phyloP scores from a whole-genome alignment of 371 early-diverging fungal species.

The Catenaria anguillulae region DNA sequence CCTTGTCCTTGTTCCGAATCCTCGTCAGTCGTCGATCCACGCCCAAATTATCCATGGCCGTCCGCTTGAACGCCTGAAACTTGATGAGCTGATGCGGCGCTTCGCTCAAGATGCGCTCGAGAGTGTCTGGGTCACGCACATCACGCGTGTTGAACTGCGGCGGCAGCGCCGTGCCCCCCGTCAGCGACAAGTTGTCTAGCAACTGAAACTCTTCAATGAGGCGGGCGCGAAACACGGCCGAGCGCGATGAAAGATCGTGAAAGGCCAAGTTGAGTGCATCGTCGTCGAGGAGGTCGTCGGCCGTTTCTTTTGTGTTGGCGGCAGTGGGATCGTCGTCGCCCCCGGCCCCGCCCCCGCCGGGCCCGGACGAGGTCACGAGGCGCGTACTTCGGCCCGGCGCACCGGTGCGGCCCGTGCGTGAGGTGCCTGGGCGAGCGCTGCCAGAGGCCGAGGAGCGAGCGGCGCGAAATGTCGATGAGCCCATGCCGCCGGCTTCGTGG shows the following conservation, averaged over 20 bases:
- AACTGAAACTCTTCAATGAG: slow-evolving; percentile 14
- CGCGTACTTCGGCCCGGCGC: too few relatives aligned
- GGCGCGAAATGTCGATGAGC: too few relatives aligned
- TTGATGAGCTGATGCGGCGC: slow-evolving; percentile 13
- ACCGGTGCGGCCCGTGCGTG: too few relatives aligned
- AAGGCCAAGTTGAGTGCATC: slow-evolving; percentile 6
- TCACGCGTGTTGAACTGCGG: slow-evolving; percentile 6
- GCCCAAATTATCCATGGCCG: not conserved
- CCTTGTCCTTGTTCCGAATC: slow-evolving; percentile 5
- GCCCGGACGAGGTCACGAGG: too few relatives aligned
- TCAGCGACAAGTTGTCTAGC: slow-evolving; percentile 9
- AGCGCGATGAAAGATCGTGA: slow-evolving; percentile 10
- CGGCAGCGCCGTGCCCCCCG: not conserved
- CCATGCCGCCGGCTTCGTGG: too few relatives aligned
- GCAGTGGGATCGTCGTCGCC: too few relatives aligned
- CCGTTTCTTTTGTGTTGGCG: too few relatives aligned
- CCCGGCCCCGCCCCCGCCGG: too few relatives aligned
- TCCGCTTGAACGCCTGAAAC: slow-evolving; percentile 13
- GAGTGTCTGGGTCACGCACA: not conserved
- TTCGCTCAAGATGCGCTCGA: slow-evolving; percentile 8
- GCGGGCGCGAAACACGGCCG: slow-evolving; percentile 8
- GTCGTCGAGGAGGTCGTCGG: too few relatives aligned
- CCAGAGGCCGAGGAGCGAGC: too few relatives aligned
- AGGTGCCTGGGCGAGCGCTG: too few relatives aligned
- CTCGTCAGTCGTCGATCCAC: slow-evolving; percentile 12